A percentile compares a stretch with the other conserved stretches of the same genome.
phyloP scores from a whole-genome alignment of 371 early-diverging fungal genomes.

The Dentiscutata heterogama region DNA sequence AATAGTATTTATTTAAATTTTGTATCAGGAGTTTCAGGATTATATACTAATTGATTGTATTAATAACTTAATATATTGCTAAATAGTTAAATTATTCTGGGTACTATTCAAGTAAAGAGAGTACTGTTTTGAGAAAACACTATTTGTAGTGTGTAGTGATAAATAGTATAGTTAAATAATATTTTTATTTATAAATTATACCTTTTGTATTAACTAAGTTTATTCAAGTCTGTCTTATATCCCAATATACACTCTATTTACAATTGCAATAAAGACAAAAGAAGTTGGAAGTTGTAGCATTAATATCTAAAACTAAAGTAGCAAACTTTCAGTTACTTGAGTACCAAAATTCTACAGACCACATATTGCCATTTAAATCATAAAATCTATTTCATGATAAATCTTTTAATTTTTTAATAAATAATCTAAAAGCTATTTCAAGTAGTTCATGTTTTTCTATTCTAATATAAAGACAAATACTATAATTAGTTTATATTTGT shows the following conservation, averaged over 20 bases:
- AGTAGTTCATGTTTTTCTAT: neutral
- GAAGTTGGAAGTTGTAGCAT: neutral
- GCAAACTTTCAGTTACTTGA: neutral
- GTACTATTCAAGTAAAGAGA: no score
- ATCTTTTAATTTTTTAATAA: no score
- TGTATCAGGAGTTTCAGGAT: neutral
- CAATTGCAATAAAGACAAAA: slow-evolving; percentile 1
- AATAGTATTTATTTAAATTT: neutral
- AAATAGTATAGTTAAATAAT: no score
- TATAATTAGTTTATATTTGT: neutral
- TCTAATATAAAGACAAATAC: neutral
- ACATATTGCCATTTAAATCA: neutral
- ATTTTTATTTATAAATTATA: no score
- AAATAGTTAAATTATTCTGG: neutral
- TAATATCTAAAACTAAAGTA: neutral
- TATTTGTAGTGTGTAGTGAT: no score
- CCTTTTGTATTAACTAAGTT: neutral
- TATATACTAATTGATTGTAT: neutral
- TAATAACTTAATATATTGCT: neutral
- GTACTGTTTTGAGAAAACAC: no score
- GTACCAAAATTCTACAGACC: neutral
- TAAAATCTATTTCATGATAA: neutral
- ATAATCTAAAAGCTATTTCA: neutral
- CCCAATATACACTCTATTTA: neutral
- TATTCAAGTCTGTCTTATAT: neutral